Percentiles rank a stretch among this genome's conserved stretches.
These are phyloP conservation scores for Trichosanthes truncata DNA, from an alignment of 306 rosid species.

Conservation along the genomic window DNA sequence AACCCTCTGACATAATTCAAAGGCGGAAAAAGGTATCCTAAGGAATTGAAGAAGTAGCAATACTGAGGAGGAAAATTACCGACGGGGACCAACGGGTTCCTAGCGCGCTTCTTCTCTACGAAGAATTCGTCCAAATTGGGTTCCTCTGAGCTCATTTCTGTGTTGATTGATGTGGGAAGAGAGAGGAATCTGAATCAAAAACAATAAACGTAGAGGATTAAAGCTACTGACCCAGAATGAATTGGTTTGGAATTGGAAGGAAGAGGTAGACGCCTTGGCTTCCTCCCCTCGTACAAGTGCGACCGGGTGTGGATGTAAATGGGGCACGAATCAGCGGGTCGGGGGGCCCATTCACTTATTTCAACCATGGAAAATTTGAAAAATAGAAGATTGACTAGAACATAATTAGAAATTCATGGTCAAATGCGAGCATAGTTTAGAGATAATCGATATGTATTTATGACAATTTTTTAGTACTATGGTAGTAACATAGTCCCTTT, in stretches of 20 bases:
- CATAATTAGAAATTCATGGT: too few species aligned
- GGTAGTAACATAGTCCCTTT: too few species aligned
- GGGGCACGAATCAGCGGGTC: constrained; percentile 2
- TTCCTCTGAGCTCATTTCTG: constrained; percentile 34
- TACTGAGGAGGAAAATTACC: constrained; percentile 29
- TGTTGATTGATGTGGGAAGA: not conserved
- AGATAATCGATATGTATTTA: too few species aligned
- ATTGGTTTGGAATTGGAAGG: not conserved
- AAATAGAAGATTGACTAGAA: too few species aligned
- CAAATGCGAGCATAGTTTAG: too few species aligned
- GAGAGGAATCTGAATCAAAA: not conserved
- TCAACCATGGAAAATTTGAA: not conserved
- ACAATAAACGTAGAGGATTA: not conserved
- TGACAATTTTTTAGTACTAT: too few species aligned
- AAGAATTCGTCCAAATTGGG: constrained; percentile 45
- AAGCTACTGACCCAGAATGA: not conserved
- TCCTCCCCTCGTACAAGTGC: not conserved
- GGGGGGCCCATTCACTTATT: not conserved
- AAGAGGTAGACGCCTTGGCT: not conserved
- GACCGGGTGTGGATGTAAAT: not conserved
- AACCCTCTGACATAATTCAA: not conserved
- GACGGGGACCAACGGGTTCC: constrained; percentile 79
- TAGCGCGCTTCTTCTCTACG: constrained; percentile 55
- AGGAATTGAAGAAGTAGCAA: not conserved
- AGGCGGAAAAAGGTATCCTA: not conserved